Conservation (phyloP, 441 rosid species). For the Daphne laureola region DNA sequence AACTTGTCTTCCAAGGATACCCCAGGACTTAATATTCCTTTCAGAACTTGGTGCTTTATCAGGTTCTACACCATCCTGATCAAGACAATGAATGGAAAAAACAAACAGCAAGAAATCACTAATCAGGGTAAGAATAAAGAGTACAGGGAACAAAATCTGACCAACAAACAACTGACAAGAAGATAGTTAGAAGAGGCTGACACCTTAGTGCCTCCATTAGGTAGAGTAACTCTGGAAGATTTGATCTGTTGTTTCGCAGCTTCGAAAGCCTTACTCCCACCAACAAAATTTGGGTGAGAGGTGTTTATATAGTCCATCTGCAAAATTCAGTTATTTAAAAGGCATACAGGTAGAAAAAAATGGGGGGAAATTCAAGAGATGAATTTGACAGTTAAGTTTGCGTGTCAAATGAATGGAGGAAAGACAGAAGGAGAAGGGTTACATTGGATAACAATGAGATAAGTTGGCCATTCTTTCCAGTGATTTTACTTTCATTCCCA, state of each 20-base stretch:
- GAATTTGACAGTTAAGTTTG: neutral
- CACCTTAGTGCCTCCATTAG: slow-evolving; percentile 56
- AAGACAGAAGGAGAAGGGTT: neutral
- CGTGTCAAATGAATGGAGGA: too few relatives aligned
- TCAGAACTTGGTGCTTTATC: slow-evolving; percentile 70
- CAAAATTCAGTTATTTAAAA: slow-evolving; percentile 15
- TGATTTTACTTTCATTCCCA: too few relatives aligned
- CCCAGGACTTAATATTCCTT: slow-evolving; percentile 47
- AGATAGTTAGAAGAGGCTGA: slow-evolving; percentile 4
- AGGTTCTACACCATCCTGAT: slow-evolving; percentile 62
- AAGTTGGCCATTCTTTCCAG: too few relatives aligned
- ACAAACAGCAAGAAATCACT: slow-evolving; percentile 1
- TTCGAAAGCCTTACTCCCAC: slow-evolving; percentile 94
- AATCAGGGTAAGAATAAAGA: neutral
- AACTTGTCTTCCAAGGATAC: slow-evolving; percentile 67
- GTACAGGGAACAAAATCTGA: neutral
- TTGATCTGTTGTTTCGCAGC: slow-evolving; percentile 60
- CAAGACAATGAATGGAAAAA: slow-evolving; percentile 9
- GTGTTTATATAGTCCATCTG: slow-evolving; percentile 98
- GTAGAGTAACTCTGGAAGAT: slow-evolving; percentile 47
- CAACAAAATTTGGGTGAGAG: slow-evolving; percentile 85
- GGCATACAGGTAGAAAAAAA: neutral
- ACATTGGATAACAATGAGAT: neutral
- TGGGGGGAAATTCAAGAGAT: slow-evolving; percentile 4
- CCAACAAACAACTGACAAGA: neutral